phyloP scores from a whole-genome alignment of 106 monocot species.

The Alisma plantagoaquatica region DNA sequence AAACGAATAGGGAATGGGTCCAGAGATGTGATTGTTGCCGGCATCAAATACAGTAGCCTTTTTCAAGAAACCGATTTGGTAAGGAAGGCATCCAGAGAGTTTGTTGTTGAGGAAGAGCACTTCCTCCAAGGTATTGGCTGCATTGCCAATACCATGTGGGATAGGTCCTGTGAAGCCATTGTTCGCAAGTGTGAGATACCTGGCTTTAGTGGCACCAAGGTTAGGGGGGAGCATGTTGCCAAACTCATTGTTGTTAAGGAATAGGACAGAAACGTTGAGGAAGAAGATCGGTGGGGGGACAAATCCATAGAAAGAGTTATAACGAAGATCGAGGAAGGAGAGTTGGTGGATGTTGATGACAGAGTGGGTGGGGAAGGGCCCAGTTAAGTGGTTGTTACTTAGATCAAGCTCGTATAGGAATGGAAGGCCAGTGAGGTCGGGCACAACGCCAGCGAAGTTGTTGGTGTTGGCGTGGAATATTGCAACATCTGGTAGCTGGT shows the following conservation, averaged over 20 bases:
- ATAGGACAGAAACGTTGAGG: conserved; percentile 27
- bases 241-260: conserved; percentile 61
- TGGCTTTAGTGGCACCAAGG: conserved; percentile 18
- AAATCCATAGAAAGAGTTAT: no score
- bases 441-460: conserved; percentile 21
- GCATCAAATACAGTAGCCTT: conserved; percentile 46
- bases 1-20: conserved; percentile 38
- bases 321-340: no score
- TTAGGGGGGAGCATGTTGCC: conserved; percentile 18
- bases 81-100: conserved; percentile 39
- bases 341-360: no score
- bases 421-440: conserved; percentile 11
- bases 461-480: conserved; percentile 30
- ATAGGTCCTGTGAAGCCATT: conserved; percentile 49
- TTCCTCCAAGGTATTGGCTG: conserved; percentile 27
- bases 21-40: conserved; percentile 31
- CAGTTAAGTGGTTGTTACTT: no score
- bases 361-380: no score
- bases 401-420: conserved; percentile 25
- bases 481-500: conserved; percentile 15
- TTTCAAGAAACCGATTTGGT: conserved; percentile 31
- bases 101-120: conserved; percentile 38
- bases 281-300: no score
- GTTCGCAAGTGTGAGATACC: conserved; percentile 37
- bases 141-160: conserved; percentile 21